Evolutionary conservation across 305 asterid species (phyloP).

Genomic region (Solanum hybrid): DNA sequence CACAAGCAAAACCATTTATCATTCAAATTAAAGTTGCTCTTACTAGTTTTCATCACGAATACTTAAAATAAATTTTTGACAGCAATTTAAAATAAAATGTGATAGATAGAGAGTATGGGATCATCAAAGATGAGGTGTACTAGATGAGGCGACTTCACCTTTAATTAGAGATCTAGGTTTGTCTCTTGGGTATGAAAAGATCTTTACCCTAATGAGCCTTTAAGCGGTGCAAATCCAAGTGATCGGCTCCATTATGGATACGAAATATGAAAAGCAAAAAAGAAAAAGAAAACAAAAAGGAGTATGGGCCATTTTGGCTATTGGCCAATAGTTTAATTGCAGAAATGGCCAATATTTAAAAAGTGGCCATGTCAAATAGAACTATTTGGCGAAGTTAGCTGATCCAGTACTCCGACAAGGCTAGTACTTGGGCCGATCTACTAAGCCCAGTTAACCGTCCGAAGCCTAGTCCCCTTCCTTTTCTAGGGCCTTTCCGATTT

Average conservation of each 20-base stretch:
- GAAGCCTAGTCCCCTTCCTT: background rate
- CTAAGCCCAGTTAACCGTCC: background rate
- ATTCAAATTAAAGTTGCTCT: background rate
- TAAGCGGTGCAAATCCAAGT: no score
- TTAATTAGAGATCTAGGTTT: no score
- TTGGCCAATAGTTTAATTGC: background rate
- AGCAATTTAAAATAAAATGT: background rate
- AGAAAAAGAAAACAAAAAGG: background rate
- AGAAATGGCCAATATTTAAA: background rate
- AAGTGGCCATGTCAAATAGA: background rate
- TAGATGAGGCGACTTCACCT: fast-evolving
- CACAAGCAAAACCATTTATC: background rate
- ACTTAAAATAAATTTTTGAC: background rate
- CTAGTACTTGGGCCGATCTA: background rate
- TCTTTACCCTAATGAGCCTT: no score
- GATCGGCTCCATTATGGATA: background rate
- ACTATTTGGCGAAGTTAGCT: background rate
- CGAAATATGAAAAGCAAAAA: no score
- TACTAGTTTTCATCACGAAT: background rate
- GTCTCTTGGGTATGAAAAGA: fast-evolving
- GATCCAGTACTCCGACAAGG: background rate
- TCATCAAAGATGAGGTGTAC: no score
- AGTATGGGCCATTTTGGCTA: background rate
- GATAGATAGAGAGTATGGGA: background rate
- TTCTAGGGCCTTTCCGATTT: background rate